A percentile compares a stretch with the other conserved stretches of the same genome.
Evolutionary conservation across 2,329 filamentous ascomycete genomes (phyloP).

Genomic region (Thelonectria olida): DNA sequence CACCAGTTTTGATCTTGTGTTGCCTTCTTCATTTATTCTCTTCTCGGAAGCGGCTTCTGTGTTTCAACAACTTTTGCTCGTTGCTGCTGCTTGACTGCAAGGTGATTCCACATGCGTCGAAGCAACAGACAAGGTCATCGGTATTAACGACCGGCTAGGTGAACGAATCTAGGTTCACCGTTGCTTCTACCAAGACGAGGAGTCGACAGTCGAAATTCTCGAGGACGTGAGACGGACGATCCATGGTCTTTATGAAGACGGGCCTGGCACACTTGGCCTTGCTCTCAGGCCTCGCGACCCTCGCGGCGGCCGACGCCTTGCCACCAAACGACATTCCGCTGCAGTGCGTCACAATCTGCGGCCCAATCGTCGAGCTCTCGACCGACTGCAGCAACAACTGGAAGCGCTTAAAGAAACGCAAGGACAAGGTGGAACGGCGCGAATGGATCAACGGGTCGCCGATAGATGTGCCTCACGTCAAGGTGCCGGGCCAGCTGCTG

Average conservation of each 20-base stretch:
- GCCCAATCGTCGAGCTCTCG: conserved; percentile 54
- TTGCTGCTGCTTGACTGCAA: background rate
- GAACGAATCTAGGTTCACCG: background rate
- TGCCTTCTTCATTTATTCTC: background rate
- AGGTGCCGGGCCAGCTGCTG: too few species aligned
- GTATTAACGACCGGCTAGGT: background rate
- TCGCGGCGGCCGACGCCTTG: conserved; percentile 43
- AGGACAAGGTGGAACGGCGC: conserved; percentile 21
- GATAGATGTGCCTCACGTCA: conserved; percentile 23
- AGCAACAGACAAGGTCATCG: background rate
- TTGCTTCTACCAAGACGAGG: background rate
- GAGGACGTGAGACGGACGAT: too few species aligned
- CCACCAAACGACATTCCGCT: conserved; percentile 49
- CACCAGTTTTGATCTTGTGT: conserved; percentile 4
- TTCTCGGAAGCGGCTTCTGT: background rate
- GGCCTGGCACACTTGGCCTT: conserved; percentile 37
- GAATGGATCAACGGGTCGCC: conserved; percentile 36
- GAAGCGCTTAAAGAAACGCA: conserved; percentile 40
- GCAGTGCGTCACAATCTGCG: conserved; percentile 52
- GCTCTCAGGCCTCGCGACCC: conserved; percentile 41
- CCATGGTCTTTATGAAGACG: conserved; percentile 39
- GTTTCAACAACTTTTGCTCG: background rate
- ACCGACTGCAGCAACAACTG: conserved; percentile 45
- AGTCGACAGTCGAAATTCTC: background rate
- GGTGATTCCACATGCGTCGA: background rate